Base-by-base conservation (phyloP, 2,329 filamentous ascomycete genomes). In the Rutstroemia sp. region DNA sequence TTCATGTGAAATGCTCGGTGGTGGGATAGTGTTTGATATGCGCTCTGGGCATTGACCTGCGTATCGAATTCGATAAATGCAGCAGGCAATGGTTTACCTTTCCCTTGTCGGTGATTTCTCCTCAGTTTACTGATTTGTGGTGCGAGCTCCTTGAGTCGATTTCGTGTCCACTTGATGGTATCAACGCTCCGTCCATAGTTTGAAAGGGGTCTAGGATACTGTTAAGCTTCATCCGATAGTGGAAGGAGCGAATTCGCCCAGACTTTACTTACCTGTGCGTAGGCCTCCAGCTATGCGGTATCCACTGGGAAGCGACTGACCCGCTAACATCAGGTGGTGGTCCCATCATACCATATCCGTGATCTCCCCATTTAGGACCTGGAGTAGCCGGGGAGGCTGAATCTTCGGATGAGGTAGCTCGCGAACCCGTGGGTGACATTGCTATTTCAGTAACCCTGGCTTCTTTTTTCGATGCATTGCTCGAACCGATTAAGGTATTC, bases 1-100 rank as follows among this genome's bases (percentile, higher is more conserved):
- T 78, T 74, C 78, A 88, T 84, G 62, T 83, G 81, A 34, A 84
- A 70, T 46, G 80, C 76, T 50, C 81, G 75, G 66, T 86, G 82
- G 68, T 85, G 82, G 6, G 84, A 78, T 19, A 87, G 73, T 44
- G 78, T 80, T 66, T 87, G 84, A 65, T 77, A 87, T 6, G 84
- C 83, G 57, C 73, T 71, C 67, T 88, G 84, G 3, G 84, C 84
- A 57, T 82, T 81, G 38, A 76, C 71, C 60, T 85, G 79, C 2
- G 75, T 77, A 56, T 78, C 75, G 64, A 86, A 88, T 60, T 87
- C 83, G 30, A 88, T 80, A 63, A 88, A 88, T 8, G 83, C 80
- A 2, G 84, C 79, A 42, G 80, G 78, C 52, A 83, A 73, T 57
- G 75, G 72, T 57, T 76, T 75, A 2, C 70, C 77, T 48, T 84